Evolutionary conservation across 140 eudicot species (phyloP).

Genomic region (Flaveria floridana): DNA sequence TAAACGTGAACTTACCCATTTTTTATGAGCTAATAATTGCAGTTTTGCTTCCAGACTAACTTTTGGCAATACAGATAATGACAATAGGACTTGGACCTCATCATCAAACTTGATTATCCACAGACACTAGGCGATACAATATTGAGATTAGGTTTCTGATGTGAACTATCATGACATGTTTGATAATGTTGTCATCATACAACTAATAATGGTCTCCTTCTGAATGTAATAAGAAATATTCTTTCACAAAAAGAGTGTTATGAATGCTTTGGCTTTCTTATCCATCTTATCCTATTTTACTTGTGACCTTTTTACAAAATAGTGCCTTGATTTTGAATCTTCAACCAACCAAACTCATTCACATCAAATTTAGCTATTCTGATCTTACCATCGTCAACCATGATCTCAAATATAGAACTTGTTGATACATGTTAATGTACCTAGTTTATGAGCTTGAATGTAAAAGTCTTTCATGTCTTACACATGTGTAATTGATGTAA

Average conservation of each 20-base stretch:
- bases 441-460: too few relatives aligned
- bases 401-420: too few relatives aligned
- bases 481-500: too few relatives aligned
- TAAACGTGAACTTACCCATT: background rate
- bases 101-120: too few relatives aligned
- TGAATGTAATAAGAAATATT: background rate
- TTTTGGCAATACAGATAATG: background rate
- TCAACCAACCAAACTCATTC: too few relatives aligned
- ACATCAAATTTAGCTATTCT: too few relatives aligned
- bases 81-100: background rate
- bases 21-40: background rate
- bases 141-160: background rate
- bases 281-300: background rate
- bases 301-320: background rate
- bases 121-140: background rate
- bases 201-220: too few relatives aligned
- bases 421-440: too few relatives aligned
- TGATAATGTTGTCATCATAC: too few relatives aligned
- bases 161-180: background rate
- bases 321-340: too few relatives aligned
- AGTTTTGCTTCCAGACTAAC: background rate
- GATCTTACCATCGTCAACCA: too few relatives aligned
- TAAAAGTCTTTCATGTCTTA: too few relatives aligned
- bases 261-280: background rate
- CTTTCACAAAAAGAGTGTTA: background rate